A percentile compares a stretch with the other conserved stretches of the same genome.
phyloP scores from a whole-genome alignment of 768 basidiomycete species.

The Lentinula guzmanii region DNA sequence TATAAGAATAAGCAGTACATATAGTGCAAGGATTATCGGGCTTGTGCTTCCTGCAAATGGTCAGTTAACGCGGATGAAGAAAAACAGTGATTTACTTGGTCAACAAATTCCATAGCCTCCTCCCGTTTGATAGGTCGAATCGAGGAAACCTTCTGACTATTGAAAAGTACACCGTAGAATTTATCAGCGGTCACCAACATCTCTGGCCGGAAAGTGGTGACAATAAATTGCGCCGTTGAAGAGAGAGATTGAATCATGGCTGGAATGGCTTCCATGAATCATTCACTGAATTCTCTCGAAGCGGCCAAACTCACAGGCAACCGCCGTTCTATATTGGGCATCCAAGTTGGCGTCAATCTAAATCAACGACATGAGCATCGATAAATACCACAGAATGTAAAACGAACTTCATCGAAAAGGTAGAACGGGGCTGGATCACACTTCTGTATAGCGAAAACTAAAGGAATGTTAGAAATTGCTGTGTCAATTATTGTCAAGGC shows the following conservation, averaged over 20 bases:
- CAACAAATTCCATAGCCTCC: slow-evolving; percentile 92
- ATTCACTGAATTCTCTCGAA: background rate
- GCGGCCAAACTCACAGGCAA: slow-evolving; percentile 61
- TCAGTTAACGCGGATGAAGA: background rate
- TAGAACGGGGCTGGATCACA: slow-evolving; percentile 99
- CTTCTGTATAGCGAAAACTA: slow-evolving; percentile 98
- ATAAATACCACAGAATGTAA: background rate
- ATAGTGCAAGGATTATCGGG: slow-evolving; percentile 7
- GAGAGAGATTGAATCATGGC: slow-evolving; percentile 94
- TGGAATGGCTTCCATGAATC: slow-evolving; percentile 18
- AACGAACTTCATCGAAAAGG: slow-evolving; percentile 86
- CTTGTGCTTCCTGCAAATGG: slow-evolving; percentile 15
- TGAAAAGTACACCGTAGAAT: slow-evolving; percentile 95
- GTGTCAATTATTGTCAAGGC: background rate
- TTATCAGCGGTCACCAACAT: slow-evolving; percentile 95
- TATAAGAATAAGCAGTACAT: background rate
- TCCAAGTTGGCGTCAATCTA: slow-evolving; percentile 97
- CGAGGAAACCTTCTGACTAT: slow-evolving; percentile 91
- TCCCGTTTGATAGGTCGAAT: slow-evolving; percentile 84
- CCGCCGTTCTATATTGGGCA: slow-evolving; percentile 95
- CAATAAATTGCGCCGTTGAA: slow-evolving; percentile 89
- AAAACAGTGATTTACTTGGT: slow-evolving; percentile 48
- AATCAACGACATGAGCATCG: background rate
- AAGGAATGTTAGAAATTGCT: background rate
- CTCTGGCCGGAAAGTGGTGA: slow-evolving; percentile 96